Conservation (phyloP, 1,139 yeast genomes). For the Saccharomyces pastorianus region DNA sequence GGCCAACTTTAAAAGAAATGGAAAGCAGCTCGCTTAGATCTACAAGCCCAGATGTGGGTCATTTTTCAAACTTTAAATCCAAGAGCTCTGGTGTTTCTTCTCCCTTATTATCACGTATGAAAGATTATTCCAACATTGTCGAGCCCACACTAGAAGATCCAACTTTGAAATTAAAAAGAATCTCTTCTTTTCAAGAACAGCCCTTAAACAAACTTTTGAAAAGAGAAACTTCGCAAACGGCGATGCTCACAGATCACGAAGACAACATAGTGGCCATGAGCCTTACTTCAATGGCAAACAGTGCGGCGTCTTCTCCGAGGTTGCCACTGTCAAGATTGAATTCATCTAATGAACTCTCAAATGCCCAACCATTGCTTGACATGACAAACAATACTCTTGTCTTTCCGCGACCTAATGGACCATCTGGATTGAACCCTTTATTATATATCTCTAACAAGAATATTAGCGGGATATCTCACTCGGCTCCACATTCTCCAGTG, state of each 20-base stretch:
- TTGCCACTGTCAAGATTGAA: conserved; percentile 23
- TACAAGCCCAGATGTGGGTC: conserved; percentile 24
- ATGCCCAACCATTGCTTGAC: background rate
- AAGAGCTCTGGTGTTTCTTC: conserved; percentile 29
- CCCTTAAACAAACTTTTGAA: conserved; percentile 8
- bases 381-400: conserved; percentile 1
- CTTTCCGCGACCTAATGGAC: conserved; percentile 12
- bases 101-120: conserved; percentile 30
- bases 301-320: conserved; percentile 31
- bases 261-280: conserved; percentile 31
- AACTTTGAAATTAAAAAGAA: conserved; percentile 24
- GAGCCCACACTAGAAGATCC: conserved; percentile 32
- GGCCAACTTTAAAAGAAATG: background rate
- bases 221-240: conserved; percentile 12
- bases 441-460: conserved; percentile 3
- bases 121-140: conserved; percentile 31
- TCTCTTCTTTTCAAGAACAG: conserved; percentile 3
- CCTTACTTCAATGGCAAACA: conserved; percentile 31
- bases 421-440: conserved; percentile 1
- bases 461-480: background rate
- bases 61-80: conserved; percentile 17
- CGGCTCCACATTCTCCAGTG: conserved; percentile 12
- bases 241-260: conserved; percentile 27
- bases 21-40: conserved; percentile 22
- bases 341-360: conserved; percentile 11